A percentile compares a stretch with the other conserved stretches of the same genome.
Evolutionary conservation across 2,329 filamentous ascomycete genomes (phyloP).

Genomic region (Mariannaea sp.): DNA sequence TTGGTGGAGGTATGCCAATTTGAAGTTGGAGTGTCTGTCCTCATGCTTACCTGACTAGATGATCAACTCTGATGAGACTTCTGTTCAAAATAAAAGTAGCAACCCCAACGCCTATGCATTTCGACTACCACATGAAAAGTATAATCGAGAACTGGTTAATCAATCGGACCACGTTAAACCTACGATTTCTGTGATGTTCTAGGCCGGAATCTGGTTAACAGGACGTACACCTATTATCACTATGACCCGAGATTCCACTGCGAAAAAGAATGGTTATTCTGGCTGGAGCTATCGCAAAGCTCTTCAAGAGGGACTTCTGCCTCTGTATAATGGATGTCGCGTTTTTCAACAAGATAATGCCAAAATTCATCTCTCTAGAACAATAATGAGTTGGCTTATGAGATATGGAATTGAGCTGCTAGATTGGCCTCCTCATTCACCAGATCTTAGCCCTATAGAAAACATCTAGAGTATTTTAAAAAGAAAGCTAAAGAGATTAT

Average conservation of each 20-base stretch:
- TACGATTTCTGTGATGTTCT: too few species aligned
- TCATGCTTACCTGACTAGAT: too few species aligned
- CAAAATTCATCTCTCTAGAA: neutral
- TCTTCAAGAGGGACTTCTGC: neutral
- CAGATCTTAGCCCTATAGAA: slow-evolving; percentile 5
- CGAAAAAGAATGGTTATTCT: neutral
- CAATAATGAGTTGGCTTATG: neutral
- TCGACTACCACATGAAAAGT: too few species aligned
- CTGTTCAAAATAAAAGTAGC: too few species aligned
- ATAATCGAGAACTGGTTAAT: too few species aligned
- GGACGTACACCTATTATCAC: neutral
- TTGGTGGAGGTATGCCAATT: too few species aligned
- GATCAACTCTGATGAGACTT: too few species aligned
- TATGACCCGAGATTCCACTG: neutral
- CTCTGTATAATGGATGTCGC: neutral
- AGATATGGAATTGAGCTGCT: neutral
- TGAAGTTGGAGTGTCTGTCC: too few species aligned
- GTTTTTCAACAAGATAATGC: slow-evolving; percentile 9
- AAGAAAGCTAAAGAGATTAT: neutral
- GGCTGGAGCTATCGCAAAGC: neutral
- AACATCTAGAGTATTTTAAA: neutral
- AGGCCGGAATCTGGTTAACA: neutral
- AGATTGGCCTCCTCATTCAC: neutral
- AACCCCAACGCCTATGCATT: too few species aligned
- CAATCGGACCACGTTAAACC: too few species aligned